phyloP scores from a whole-genome alignment of 1,284 basidiomycete species.

The Phlebopus sp. region DNA sequence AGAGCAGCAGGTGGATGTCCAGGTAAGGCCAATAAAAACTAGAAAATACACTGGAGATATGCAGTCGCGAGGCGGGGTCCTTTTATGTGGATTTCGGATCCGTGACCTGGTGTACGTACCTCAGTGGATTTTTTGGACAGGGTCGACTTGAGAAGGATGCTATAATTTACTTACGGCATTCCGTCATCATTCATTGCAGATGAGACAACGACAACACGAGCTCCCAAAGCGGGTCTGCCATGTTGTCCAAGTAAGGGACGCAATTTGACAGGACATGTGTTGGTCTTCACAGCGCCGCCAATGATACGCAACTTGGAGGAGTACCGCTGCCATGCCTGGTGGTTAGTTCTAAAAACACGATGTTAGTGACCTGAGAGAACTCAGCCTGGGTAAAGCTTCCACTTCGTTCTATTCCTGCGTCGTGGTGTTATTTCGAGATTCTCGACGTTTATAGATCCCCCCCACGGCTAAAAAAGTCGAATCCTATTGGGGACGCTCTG shows the following conservation, averaged over 20 bases:
- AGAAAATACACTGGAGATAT: slow-evolving; percentile 19
- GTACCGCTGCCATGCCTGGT: no score
- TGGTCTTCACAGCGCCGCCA: no score
- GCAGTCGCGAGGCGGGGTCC: not conserved
- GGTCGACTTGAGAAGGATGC: not conserved
- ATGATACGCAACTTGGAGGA: no score
- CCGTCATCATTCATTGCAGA: not conserved
- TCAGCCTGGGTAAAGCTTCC: not conserved
- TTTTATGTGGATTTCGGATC: slow-evolving; percentile 25
- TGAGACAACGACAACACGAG: not conserved
- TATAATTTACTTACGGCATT: slow-evolving; percentile 7
- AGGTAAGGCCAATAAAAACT: slow-evolving; percentile 1
- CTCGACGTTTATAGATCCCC: not conserved
- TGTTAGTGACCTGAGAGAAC: no score
- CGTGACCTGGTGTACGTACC: slow-evolving; percentile 7
- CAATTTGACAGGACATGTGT: no score
- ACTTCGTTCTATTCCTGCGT: not conserved
- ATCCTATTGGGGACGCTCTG: not conserved
- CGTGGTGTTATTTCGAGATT: not conserved
- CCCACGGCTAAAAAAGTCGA: not conserved
- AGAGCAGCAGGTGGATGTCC: slow-evolving; percentile 12
- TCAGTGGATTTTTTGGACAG: not conserved
- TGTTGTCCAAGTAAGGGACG: not conserved
- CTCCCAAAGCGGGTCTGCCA: not conserved
- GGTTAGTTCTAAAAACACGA: no score